phyloP scores from a whole-genome alignment of 257 asterid species.

The Datura wrightii region DNA sequence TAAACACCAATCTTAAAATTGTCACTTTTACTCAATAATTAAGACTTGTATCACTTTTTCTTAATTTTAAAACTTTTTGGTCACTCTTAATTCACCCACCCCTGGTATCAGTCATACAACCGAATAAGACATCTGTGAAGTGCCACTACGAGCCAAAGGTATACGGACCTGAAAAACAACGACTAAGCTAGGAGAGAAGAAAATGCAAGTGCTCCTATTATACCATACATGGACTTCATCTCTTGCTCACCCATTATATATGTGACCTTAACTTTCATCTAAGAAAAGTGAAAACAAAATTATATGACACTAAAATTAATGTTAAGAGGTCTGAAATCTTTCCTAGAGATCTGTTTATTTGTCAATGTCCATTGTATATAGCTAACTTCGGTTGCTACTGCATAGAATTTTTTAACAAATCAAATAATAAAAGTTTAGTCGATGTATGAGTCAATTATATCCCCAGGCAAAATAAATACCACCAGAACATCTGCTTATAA shows the following conservation, averaged over 20 bases:
- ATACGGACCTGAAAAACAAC: conserved; percentile 15
- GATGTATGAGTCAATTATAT: neutral
- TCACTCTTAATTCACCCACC: neutral
- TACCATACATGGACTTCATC: neutral
- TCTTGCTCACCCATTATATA: neutral
- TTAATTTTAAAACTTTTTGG: too few species aligned
- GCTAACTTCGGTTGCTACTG: neutral
- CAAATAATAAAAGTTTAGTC: neutral
- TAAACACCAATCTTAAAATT: too few species aligned
- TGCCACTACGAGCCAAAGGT: neutral
- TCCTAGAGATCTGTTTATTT: neutral
- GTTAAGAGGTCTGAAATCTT: neutral
- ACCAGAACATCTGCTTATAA: neutral
- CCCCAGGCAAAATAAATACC: neutral
- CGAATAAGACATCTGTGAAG: neutral
- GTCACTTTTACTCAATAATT: too few species aligned
- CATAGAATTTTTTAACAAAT: neutral
- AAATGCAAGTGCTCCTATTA: neutral
- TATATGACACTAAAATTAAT: neutral
- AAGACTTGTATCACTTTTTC: too few species aligned
- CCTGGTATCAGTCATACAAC: neutral
- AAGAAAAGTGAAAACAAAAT: neutral
- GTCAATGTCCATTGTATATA: neutral
- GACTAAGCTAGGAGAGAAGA: neutral
- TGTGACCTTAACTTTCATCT: neutral